Evolutionary conservation across 176 grass and related monocot species (phyloP).

Genomic region (Saccharum spontaneum): DNA sequence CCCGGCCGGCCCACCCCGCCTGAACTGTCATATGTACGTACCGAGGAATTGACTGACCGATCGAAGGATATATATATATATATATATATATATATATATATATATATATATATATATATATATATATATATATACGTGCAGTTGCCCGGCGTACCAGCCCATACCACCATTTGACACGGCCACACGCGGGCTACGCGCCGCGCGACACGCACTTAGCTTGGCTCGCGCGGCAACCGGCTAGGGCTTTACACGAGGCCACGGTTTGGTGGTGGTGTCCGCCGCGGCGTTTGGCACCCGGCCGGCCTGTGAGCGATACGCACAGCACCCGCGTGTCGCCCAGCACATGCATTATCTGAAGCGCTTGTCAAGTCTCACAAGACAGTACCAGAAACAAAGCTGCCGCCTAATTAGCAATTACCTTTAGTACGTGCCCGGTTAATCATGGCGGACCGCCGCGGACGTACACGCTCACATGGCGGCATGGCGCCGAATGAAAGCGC

Average conservation of each 20-base stretch:
- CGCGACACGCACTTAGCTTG: conserved; percentile 21
- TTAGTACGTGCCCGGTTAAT: not conserved
- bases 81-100: too few relatives aligned
- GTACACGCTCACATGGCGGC: conserved; percentile 41
- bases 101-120: too few relatives aligned
- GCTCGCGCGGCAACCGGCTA: not conserved
- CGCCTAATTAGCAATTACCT: not conserved
- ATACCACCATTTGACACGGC: conserved; percentile 7
- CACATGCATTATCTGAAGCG: not conserved
- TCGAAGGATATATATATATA: not conserved
- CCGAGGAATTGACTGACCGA: not conserved
- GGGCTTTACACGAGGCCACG: not conserved
- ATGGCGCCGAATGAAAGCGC: conserved; percentile 34
- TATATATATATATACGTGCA: not conserved
- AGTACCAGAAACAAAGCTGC: not conserved
- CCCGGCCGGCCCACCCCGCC: not conserved
- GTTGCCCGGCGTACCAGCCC: not conserved
- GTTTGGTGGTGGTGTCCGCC: not conserved
- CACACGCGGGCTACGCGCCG: not conserved
- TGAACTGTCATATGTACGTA: not conserved
- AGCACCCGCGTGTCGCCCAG: not conserved
- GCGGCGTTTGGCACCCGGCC: not conserved
- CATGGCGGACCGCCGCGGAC: conserved; percentile 6
- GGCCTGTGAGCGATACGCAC: not conserved
- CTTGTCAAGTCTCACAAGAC: not conserved